Percentiles rank a stretch among this genome's conserved stretches.
Conservation (phyloP, 495 filamentous ascomycete species). For the Aspergillus panamensis region DNA sequence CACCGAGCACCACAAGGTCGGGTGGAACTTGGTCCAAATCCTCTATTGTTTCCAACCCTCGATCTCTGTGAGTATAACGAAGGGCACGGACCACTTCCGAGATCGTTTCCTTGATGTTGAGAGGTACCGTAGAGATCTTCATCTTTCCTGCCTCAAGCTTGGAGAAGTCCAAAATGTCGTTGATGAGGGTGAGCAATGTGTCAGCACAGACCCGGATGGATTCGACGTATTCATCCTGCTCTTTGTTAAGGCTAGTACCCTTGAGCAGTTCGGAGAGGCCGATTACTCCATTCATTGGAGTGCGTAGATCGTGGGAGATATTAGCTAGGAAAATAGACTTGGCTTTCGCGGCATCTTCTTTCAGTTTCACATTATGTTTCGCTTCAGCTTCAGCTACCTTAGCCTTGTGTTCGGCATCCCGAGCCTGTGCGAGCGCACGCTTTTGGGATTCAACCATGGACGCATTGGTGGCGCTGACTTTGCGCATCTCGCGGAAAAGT, state of each 20-base stretch:
- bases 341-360: conserved; percentile 86
- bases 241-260: conserved; percentile 68
- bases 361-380: conserved; percentile 80
- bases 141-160: conserved; percentile 95
- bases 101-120: conserved; percentile 82
- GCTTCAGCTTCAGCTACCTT: conserved; percentile 79
- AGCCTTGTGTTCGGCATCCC: conserved; percentile 77
- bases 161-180: conserved; percentile 91
- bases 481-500: conserved; percentile 75
- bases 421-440: conserved; percentile 71
- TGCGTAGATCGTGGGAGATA: conserved; percentile 82
- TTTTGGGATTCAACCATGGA: conserved; percentile 89
- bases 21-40: conserved; percentile 60
- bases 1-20: conserved; percentile 77
- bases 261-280: conserved; percentile 85
- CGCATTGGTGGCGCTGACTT: conserved; percentile 74
- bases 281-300: conserved; percentile 85
- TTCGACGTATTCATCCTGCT: conserved; percentile 89
- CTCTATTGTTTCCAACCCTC: conserved; percentile 71
- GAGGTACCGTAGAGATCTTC: conserved; percentile 82
- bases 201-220: conserved; percentile 88
- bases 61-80: conserved; percentile 78
- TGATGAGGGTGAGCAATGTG: conserved; percentile 87
- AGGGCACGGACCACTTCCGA: conserved; percentile 82
- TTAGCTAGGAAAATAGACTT: conserved; percentile 93